A percentile compares a stretch with the other conserved stretches of the same genome.
These are phyloP conservation scores for Fusarium guadeloupense DNA, from an alignment of 2,329 filamentous ascomycete species.

Conservation along the genomic window DNA sequence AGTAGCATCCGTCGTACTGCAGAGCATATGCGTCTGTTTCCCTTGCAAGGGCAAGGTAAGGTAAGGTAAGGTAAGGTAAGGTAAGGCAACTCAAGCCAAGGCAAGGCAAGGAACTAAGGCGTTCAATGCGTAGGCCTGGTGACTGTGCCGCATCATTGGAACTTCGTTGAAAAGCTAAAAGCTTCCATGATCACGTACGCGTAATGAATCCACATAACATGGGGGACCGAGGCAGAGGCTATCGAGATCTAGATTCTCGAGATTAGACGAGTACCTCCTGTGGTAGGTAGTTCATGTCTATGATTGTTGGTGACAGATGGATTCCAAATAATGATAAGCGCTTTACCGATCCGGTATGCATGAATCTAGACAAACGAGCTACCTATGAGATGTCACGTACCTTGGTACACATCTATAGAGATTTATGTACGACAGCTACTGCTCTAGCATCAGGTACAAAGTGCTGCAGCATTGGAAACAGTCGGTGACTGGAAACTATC, in stretches of 20 bases:
- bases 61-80: background rate
- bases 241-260: conserved; percentile 33
- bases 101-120: conserved; percentile 3
- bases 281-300: background rate
- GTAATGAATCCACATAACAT: background rate
- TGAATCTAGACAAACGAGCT: too few species aligned
- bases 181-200: background rate
- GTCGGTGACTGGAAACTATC: conserved; percentile 11
- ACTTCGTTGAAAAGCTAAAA: background rate
- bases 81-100: background rate
- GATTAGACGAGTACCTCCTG: conserved; percentile 20
- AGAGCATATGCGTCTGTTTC: background rate
- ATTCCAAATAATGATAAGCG: background rate
- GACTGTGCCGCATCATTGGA: conserved; percentile 8
- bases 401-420: background rate
- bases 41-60: background rate
- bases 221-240: conserved; percentile 7
- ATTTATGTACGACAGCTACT: too few species aligned
- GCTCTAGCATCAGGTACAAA: background rate
- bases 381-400: too few species aligned
- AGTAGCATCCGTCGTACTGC: background rate
- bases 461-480: conserved; percentile 7
- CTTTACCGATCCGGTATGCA: too few species aligned
- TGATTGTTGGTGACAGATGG: background rate
- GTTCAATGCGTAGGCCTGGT: background rate